These are phyloP conservation scores for Hydnum rufescens DNA, from an alignment of 768 basidiomycete species.

Conservation along the genomic window DNA sequence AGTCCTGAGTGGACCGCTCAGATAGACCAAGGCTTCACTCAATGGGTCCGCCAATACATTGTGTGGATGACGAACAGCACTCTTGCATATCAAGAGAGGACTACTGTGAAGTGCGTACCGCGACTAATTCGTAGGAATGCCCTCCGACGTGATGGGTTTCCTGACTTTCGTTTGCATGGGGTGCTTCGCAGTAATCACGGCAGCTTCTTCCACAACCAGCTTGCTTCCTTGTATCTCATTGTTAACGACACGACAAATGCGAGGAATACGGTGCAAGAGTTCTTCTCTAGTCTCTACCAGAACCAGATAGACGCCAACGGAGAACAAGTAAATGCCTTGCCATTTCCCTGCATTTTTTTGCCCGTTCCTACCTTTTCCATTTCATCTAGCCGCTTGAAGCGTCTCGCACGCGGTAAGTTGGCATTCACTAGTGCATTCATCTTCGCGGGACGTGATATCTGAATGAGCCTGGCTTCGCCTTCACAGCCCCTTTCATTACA, in stretches of 20 bases:
- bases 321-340: slow-evolving; percentile 11
- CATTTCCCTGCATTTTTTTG: background rate
- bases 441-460: background rate
- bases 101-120: slow-evolving; percentile 5
- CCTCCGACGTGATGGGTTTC: background rate
- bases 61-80: slow-evolving; percentile 12
- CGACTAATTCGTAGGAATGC: slow-evolving; percentile 9
- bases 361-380: background rate
- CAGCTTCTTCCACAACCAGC: slow-evolving; percentile 15
- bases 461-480: background rate
- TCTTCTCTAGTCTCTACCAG: slow-evolving; percentile 12
- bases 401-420: slow-evolving; percentile 11
- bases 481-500: slow-evolving; percentile 15
- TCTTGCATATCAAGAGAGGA: slow-evolving; percentile 9
- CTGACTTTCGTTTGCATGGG: background rate
- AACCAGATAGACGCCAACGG: slow-evolving; percentile 16
- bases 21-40: slow-evolving; percentile 12
- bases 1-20: slow-evolving; percentile 11
- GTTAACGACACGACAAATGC: slow-evolving; percentile 13
- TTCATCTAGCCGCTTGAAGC: slow-evolving; percentile 13
- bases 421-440: background rate
- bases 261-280: slow-evolving; percentile 10
- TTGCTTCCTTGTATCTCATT: slow-evolving; percentile 14
- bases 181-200: slow-evolving; percentile 14
- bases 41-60: slow-evolving; percentile 13